Evolutionary conservation across 805 yeast genomes (phyloP).

Genomic region (Maudiozyma pseudohumilis): DNA sequence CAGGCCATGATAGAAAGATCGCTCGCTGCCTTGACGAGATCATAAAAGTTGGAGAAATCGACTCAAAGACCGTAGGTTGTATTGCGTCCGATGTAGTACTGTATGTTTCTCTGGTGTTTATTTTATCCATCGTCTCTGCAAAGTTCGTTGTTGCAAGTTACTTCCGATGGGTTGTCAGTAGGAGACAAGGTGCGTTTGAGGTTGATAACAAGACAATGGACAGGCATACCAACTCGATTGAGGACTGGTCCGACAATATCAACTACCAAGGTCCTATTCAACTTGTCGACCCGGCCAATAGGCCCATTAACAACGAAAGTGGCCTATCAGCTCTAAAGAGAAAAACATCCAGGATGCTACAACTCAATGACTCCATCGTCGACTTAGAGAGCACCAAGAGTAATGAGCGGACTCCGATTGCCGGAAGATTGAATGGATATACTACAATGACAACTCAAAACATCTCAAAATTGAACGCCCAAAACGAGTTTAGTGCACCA

Average conservation of each 20-base stretch:
- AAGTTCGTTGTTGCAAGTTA: constrained; percentile 84
- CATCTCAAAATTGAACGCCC: constrained; percentile 18
- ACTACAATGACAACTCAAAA: constrained; percentile 63
- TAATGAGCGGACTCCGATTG: not conserved
- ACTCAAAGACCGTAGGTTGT: constrained; percentile 86
- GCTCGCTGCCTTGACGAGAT: constrained; percentile 82
- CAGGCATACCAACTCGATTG: constrained; percentile 57
- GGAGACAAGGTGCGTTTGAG: constrained; percentile 67
- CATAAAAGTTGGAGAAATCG: constrained; percentile 80
- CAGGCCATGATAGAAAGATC: constrained; percentile 54
- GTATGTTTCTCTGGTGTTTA: constrained; percentile 71
- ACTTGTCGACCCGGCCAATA: constrained; percentile 40
- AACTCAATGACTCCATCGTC: constrained; percentile 10
- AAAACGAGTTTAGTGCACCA: not conserved
- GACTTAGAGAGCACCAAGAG: constrained; percentile 4
- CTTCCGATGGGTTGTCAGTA: constrained; percentile 75
- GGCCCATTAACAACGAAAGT: constrained; percentile 34
- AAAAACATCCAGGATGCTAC: constrained; percentile 28
- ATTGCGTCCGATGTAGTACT: constrained; percentile 82
- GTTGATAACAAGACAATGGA: constrained; percentile 51
- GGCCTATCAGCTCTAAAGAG: constrained; percentile 30
- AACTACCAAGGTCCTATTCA: constrained; percentile 41
- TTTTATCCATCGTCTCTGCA: constrained; percentile 63
- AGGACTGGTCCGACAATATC: constrained; percentile 75
- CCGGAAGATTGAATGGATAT: constrained; percentile 14